Evolutionary conservation across 345 rosid genomes (phyloP), one percentile per base, ranked within the genome.

Genomic region (Salix koriyanagi): DNA sequence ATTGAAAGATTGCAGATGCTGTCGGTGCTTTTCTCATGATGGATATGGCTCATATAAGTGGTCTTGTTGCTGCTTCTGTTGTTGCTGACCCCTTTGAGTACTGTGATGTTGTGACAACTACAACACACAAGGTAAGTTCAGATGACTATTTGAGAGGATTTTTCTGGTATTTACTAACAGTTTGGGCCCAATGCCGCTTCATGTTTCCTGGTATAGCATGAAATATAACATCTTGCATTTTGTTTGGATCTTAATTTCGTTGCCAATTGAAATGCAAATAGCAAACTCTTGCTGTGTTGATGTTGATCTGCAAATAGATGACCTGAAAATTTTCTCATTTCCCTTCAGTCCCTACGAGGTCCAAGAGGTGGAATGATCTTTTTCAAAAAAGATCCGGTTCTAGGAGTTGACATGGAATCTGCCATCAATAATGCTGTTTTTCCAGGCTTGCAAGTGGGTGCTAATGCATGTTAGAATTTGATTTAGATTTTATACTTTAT

Each of bases 321-420:
- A 75, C 26, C 70, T 84, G 28, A 68, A 65, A 48, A n/a, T 41
- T 77, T 70, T 23, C 50, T 23, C 42, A 18, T 67, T 74, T 65
- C 18, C 44, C 70, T 80, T 50, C 76, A 95, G 99, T 95, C 99
- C 77, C 81, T 95, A 88, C 87, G 99, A 80, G 99, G 97, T 83
- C 99, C 97, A 60, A 89, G 97, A 86, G 99, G 98, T 82, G 99
- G 99, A 80, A 95, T 95, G 98, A 95, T 95, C 80, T 95, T 95
- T 83, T 95, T 95, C 84, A 89, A 32, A 79, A 93, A 85, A 82
- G 94, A 93, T 65, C 87, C 90, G 66, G 82, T 93, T 77, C 90
- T 86, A 70, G 99, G 99, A 30, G 91, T 90, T 83, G 93, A 93
- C 41, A 81, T 93, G 71, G 94, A 90, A 84, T 77, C 94, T 78